Evolutionary conservation across 345 rosid genomes (phyloP).

Genomic region (Gossypium longicalyx): DNA sequence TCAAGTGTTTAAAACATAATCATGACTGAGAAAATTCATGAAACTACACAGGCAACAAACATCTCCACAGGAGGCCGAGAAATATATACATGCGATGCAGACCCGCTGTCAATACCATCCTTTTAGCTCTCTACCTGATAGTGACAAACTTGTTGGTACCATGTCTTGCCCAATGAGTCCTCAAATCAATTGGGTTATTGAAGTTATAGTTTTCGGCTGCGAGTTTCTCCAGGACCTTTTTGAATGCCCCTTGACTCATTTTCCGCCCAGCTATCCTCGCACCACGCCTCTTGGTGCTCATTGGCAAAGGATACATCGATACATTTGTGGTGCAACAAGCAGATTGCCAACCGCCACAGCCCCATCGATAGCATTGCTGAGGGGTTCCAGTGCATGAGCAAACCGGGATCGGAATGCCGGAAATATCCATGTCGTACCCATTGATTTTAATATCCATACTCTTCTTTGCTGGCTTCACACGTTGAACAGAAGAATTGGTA

Average conservation of each 20-base stretch:
- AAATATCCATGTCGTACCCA: conserved; percentile 84
- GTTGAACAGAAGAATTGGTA: conserved; percentile 37
- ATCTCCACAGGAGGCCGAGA: conserved; percentile 44
- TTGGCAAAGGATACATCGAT: conserved; percentile 89
- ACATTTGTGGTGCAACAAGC: conserved; percentile 91
- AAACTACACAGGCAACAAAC: not conserved
- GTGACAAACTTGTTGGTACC: conserved; percentile 99
- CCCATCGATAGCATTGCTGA: conserved; percentile 98
- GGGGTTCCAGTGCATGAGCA: conserved; percentile 94
- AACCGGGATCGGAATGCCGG: conserved; percentile 77
- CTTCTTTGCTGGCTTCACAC: conserved; percentile 76
- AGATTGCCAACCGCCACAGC: conserved; percentile 99
- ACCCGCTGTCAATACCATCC: not conserved
- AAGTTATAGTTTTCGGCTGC: conserved; percentile 86
- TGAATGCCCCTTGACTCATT: conserved; percentile 98
- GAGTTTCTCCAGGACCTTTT: conserved; percentile 91
- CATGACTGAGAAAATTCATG: not conserved
- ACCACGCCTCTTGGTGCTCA: conserved; percentile 93
- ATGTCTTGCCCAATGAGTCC: conserved; percentile 95
- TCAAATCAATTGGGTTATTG: conserved; percentile 74
- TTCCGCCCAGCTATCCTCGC: conserved; percentile 97
- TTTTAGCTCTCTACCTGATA: conserved; percentile 62
- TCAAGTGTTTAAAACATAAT: not conserved
- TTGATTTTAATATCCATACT: conserved; percentile 74
- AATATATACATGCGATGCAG: conserved; percentile 34